Evolutionary conservation across 192 early-diverging fungal genomes (phyloP), one percentile per base, ranked within the genome.

Genomic region (Mortierella hygrophila): DNA sequence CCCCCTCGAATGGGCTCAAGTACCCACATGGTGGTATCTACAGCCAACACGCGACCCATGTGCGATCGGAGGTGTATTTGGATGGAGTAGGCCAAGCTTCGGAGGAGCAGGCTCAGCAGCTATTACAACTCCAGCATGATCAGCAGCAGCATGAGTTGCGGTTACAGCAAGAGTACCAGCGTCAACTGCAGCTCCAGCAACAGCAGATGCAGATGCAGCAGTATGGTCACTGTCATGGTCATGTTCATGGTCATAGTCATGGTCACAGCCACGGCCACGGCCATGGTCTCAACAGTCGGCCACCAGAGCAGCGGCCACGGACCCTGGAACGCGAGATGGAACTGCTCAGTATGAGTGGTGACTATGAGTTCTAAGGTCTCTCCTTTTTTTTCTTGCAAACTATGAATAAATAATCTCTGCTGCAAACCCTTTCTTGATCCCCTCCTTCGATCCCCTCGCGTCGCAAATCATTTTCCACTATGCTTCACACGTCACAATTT

Each of bases 321-420:
- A 76, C 81, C 1, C 38, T 82, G 35, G 81, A 82, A 35, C 47
- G 75, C 6, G 81, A 82, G 32, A 82, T 82, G 81, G 81, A 82
- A 44, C 55, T 82, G 20, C 75, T 82, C 6, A 82, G 81, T n/a
- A 82, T 82, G 81, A 82, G 81, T 32, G 81, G 81, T 20, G 81
- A 82, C 70, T 77, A 82, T 49, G 75, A 82, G 55, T 82, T 82
- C 63, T 81, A 57, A 21, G 9, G 6, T 0, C 20, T 37, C 55
- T 6, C 10, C 29, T 63, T 63, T 63, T 63, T 29, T 29, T 63
- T 13, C 32, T 32, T 65, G 60, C 29, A 65, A 65, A 26, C 0
- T 4, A 15, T 29, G 29, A 29, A 65, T 52, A 52, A 52, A 52
- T 52, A 20, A 21, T 21, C 3, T 16, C 20, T 20, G 0, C 6